Evolutionary conservation across 495 filamentous ascomycete genomes (phyloP).

Genomic region (Penicillium odoratum): DNA sequence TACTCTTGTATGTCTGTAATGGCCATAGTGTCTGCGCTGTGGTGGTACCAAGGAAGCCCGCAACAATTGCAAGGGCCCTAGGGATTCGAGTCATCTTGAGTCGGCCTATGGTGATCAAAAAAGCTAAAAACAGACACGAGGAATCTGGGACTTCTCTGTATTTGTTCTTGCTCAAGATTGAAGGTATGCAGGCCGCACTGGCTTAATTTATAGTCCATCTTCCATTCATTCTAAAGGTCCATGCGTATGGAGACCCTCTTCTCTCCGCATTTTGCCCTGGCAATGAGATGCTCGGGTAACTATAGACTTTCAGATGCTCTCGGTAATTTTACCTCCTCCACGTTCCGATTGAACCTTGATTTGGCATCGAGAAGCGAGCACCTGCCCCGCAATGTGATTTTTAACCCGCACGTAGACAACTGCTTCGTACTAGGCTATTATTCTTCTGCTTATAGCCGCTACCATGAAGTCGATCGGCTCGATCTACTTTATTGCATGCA

Average conservation of each 20-base stretch:
- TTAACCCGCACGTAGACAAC: neutral
- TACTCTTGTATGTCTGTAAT: conserved; percentile 22
- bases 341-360: neutral
- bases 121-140: neutral
- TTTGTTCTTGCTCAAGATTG: neutral
- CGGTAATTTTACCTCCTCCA: neutral
- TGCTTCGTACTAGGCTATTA: neutral
- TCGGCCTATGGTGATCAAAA: neutral
- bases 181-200: neutral
- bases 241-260: neutral
- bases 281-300: neutral
- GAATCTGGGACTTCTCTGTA: neutral
- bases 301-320: neutral
- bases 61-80: neutral
- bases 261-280: neutral
- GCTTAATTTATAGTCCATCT: neutral
- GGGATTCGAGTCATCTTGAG: neutral
- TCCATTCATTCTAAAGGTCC: neutral
- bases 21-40: conserved; percentile 15
- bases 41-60: neutral
- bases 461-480: neutral
- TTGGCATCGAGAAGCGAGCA: neutral
- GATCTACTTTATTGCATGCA: neutral
- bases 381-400: neutral
- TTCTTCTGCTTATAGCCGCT: neutral